phyloP scores from a whole-genome alignment of 2,329 filamentous ascomycete species.

The Aspergillus bombycis region DNA sequence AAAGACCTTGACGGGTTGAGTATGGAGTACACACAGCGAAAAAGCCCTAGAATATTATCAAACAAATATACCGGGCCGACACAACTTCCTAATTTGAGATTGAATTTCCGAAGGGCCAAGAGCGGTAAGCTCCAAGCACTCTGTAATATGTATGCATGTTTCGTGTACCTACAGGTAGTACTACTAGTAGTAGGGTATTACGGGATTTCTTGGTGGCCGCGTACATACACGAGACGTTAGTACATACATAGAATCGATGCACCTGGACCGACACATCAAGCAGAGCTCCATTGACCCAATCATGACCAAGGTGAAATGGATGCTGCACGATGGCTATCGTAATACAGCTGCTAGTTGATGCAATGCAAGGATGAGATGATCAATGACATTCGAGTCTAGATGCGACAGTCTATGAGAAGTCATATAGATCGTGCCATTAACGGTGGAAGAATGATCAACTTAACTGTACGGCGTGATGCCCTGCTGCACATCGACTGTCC shows the following conservation, averaged over 20 bases:
- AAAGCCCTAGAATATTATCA: not conserved
- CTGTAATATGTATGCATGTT: constrained; percentile 13
- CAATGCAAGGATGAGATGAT: not conserved
- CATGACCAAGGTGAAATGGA: not conserved
- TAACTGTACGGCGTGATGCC: not conserved
- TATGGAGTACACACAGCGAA: not conserved
- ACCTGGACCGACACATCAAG: not conserved
- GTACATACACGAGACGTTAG: constrained; percentile 1
- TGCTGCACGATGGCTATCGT: constrained; percentile 8
- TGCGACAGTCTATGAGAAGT: not conserved
- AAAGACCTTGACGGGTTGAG: not conserved
- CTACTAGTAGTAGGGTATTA: not conserved
- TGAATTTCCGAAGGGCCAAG: not conserved
- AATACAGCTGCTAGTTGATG: not conserved
- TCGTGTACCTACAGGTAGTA: constrained; percentile 15
- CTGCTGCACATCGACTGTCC: no score
- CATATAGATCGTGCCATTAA: not conserved
- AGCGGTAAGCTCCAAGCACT: not conserved
- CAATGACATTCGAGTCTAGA: not conserved
- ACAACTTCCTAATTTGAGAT: not conserved
- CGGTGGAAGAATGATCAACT: not conserved
- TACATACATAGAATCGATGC: constrained; percentile 3
- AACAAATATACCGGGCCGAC: not conserved
- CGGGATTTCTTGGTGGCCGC: constrained; percentile 3
- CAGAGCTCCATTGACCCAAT: constrained; percentile 3